Evolutionary conservation across 306 rosid genomes (phyloP), one percentile per base, ranked within the genome.

Genomic region (Quercus bicolor): DNA sequence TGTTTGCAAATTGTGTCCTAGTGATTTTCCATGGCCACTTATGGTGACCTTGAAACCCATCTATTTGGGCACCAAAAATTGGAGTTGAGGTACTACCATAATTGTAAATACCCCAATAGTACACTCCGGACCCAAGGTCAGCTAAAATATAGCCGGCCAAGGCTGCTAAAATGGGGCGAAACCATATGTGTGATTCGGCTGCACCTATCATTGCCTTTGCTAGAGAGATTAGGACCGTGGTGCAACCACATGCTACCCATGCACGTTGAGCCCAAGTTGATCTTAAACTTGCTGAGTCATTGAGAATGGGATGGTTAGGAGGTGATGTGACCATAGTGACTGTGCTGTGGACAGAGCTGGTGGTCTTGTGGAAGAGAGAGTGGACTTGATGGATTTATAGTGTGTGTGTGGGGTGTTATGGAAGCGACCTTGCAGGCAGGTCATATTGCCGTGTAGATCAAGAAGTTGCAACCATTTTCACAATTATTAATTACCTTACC

Each of bases 31-130:
- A 91, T 4, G 98, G 98, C 88, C 86, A 85, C 85, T 89, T 90
- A 20, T 95, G 98, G 72, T 92, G 98, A 4, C 98, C 97, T 85
- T 92, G 98, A 13, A 95, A 95, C 1, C 91, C 98, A 12, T 91
- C 96, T 8, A 92, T 95, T 53, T 95, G 98, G 15, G 85, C 12
- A 9, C 98, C 98, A 53, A 95, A 83, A 14, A 91, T 3, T 68
- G 94, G 96, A 37, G 93, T 90, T 1, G 94, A 82, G 1, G 70
- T 85, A 40, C 80, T 84, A 0, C 98, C 98, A 23, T 92, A 95
- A 24, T 95, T 95, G 60, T 92, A 95, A 33, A 95, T 91, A 15
- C 86, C 90, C 98, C 98, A 95, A 31, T 92, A 96, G 73, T 92
- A 95, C n/a, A 92, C 81, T 16, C 98, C 98, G 2, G 97, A 91